Conservation (phyloP, 2,329 filamentous ascomycete genomes). For the Sporothrix brasiliensis region DNA sequence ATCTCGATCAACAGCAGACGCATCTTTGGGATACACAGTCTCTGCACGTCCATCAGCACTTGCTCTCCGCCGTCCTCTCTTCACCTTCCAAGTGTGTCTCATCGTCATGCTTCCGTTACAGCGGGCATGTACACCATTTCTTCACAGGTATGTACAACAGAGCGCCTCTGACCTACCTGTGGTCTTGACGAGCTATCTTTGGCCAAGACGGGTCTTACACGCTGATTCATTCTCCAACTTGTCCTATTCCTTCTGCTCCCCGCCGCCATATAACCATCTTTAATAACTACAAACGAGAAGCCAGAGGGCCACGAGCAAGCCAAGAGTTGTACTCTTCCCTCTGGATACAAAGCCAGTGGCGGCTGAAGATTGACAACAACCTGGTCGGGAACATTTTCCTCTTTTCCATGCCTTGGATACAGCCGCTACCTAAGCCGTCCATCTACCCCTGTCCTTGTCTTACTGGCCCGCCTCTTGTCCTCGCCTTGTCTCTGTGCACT, state of each 20-base stretch:
- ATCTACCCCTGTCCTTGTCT: slow-evolving; percentile 29
- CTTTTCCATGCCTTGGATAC: slow-evolving; percentile 31
- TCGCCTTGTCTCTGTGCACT: slow-evolving; percentile 7
- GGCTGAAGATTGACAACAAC: slow-evolving; percentile 39
- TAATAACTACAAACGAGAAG: neutral
- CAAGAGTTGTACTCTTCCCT: slow-evolving; percentile 13
- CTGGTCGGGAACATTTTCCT: slow-evolving; percentile 33
- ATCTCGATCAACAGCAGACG: too few relatives aligned
- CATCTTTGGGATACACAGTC: neutral
- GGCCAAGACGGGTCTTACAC: slow-evolving; percentile 14
- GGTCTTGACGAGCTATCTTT: slow-evolving; percentile 23
- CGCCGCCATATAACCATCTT: neutral
- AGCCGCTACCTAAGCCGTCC: slow-evolving; percentile 33
- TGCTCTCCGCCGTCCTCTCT: neutral
- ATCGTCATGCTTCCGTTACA: neutral
- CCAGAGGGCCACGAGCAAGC: neutral
- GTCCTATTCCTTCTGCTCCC: neutral
- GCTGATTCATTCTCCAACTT: slow-evolving; percentile 22
- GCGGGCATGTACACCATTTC: slow-evolving; percentile 10
- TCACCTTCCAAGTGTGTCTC: slow-evolving; percentile 3
- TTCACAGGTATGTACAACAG: neutral
- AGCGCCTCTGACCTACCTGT: neutral
- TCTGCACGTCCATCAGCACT: neutral
- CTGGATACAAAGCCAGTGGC: slow-evolving; percentile 34
- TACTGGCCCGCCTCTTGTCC: slow-evolving; percentile 18